phyloP scores from a whole-genome alignment of 2,329 filamentous ascomycete species.

The Fusarium poae region DNA sequence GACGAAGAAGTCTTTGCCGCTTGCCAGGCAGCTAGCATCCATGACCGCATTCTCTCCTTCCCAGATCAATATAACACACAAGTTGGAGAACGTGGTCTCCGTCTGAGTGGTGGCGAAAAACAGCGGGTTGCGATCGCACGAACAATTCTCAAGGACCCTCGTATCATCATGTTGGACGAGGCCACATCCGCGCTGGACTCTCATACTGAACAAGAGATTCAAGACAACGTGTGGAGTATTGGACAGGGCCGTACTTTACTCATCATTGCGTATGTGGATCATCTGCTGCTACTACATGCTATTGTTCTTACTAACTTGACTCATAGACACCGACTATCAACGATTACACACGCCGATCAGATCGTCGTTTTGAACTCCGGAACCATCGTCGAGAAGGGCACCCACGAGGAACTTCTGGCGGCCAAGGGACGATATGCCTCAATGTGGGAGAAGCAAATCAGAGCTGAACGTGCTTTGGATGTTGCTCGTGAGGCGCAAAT shows the following conservation, averaged over 20 bases:
- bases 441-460: constrained; percentile 92
- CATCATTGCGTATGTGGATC: constrained; percentile 82
- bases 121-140: constrained; percentile 94
- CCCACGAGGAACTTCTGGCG: constrained; percentile 80
- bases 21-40: constrained; percentile 88
- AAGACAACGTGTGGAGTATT: constrained; percentile 84
- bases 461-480: constrained; percentile 74
- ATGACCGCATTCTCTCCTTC: constrained; percentile 91
- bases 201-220: constrained; percentile 93
- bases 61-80: constrained; percentile 90
- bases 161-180: constrained; percentile 93
- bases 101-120: constrained; percentile 91
- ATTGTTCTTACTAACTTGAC: constrained; percentile 37
- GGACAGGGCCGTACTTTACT: constrained; percentile 90
- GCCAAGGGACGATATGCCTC: constrained; percentile 80
- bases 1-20: constrained; percentile 86
- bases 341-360: constrained; percentile 87
- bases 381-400: constrained; percentile 81
- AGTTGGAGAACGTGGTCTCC: constrained; percentile 89
- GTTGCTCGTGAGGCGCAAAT: constrained; percentile 55
- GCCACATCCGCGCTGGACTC: constrained; percentile 92
- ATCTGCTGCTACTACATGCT: neutral
- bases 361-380: constrained; percentile 84
- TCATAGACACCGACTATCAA: constrained; percentile 80
- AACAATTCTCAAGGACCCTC: constrained; percentile 91